Evolutionary conservation across 805 yeast genomes (phyloP).

Genomic region (Kuraishia molischiana): DNA sequence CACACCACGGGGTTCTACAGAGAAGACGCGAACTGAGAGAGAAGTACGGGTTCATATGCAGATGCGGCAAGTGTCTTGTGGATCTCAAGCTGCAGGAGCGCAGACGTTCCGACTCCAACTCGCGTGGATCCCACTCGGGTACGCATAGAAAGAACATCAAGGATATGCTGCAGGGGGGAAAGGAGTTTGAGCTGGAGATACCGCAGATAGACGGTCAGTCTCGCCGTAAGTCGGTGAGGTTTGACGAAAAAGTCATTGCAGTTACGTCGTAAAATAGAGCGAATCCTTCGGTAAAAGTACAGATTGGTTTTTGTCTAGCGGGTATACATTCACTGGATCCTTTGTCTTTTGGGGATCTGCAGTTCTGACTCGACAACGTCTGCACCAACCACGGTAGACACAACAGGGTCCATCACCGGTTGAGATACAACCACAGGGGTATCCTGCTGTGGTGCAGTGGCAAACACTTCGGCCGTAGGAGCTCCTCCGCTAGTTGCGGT

Average conservation of each 20-base stretch:
- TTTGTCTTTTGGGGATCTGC: not conserved
- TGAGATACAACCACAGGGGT: no score
- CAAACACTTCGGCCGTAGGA: not conserved
- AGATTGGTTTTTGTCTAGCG: no score
- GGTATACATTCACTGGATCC: conserved; percentile 1
- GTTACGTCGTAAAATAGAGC: no score
- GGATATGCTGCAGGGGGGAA: conserved; percentile 31
- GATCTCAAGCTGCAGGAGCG: conserved; percentile 37
- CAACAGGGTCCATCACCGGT: not conserved
- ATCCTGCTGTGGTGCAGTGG: no score
- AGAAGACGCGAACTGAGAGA: conserved; percentile 58
- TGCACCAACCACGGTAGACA: not conserved
- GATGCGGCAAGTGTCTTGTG: conserved; percentile 52
- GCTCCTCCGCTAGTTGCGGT: no score
- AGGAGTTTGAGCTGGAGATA: conserved; percentile 37
- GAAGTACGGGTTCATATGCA: conserved; percentile 75
- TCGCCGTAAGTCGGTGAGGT: conserved; percentile 58
- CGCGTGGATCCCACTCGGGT: not conserved
- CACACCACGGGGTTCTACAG: conserved; percentile 47
- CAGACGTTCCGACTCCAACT: conserved; percentile 26
- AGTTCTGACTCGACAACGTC: not conserved
- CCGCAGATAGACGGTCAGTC: conserved; percentile 27
- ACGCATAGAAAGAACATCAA: conserved; percentile 29
- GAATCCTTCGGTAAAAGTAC: no score
- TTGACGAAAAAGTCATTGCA: conserved; percentile 52